Evolutionary conservation across 1,139 yeast species (phyloP).

Genomic region (Blastobotrys serpentis): DNA sequence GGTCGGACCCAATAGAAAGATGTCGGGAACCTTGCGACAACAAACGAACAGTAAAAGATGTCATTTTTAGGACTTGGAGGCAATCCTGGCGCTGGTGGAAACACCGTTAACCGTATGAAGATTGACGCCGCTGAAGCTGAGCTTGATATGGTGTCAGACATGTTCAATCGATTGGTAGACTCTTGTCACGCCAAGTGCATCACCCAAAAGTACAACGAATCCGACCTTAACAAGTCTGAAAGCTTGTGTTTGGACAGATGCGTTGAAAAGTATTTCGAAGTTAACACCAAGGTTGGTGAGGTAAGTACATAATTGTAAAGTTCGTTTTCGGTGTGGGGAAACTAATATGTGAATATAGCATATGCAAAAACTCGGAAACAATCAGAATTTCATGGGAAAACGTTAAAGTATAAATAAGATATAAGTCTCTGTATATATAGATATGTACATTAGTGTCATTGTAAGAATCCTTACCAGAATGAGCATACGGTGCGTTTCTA

Average conservation of each 20-base stretch:
- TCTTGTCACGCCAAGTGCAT: conserved; percentile 93
- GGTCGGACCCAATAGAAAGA: conserved; percentile 4
- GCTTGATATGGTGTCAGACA: conserved; percentile 93
- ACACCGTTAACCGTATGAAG: conserved; percentile 45
- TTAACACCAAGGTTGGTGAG: conserved; percentile 95
- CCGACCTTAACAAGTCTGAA: conserved; percentile 81
- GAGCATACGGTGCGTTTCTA: too few species aligned
- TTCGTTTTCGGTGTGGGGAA: conserved; percentile 17
- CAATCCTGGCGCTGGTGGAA: conserved; percentile 31
- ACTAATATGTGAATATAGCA: conserved; percentile 25
- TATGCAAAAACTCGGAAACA: conserved; percentile 37
- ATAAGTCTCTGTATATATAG: conserved; percentile 17
- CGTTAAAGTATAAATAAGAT: conserved; percentile 27
- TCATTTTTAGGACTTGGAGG: conserved; percentile 89
- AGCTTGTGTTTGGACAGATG: conserved; percentile 94
- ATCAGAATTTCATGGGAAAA: conserved; percentile 17
- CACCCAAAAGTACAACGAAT: conserved; percentile 61
- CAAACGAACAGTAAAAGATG: conserved; percentile 38
- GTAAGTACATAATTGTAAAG: conserved; percentile 29
- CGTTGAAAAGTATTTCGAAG: conserved; percentile 94
- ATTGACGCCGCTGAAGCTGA: conserved; percentile 79
- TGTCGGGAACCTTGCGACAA: conserved; percentile 1
- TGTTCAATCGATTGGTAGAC: conserved; percentile 84
- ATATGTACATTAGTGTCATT: conserved; percentile 3
- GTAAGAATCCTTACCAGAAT: too few species aligned